Percentiles rank a stretch among this genome's conserved stretches.
phyloP scores from a whole-genome alignment of 2,329 filamentous ascomycete genomes.

The Ophiostoma pallidulum region DNA sequence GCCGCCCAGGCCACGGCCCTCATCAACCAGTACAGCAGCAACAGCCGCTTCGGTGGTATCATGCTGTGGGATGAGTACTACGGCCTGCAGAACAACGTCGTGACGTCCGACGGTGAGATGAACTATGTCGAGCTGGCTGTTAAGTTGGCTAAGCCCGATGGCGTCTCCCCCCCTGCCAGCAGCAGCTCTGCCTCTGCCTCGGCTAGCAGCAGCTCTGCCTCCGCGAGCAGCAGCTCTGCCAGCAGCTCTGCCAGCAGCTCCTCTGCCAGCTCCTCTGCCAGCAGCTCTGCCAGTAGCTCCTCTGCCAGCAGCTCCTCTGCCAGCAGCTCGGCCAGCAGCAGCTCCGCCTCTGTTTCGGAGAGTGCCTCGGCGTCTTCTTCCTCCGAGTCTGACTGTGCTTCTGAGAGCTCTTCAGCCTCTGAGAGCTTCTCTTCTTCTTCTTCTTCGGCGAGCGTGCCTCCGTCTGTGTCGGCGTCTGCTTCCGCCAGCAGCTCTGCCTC shows the following conservation, averaged over 20 bases:
- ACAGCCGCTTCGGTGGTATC: slow-evolving; percentile 24
- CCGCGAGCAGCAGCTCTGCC: slow-evolving; percentile 14
- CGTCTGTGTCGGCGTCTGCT: background rate
- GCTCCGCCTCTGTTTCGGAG: background rate
- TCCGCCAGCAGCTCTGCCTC: slow-evolving; percentile 2
- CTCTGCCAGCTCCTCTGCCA: background rate
- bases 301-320: background rate
- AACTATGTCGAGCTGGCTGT: slow-evolving; percentile 17
- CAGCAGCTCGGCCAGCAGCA: background rate
- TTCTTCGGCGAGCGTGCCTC: background rate
- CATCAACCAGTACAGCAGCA: slow-evolving; percentile 20
- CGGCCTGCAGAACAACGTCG: slow-evolving; percentile 14
- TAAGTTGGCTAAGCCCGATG: slow-evolving; percentile 8
- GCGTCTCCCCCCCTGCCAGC: background rate
- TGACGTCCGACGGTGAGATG: slow-evolving; percentile 13
- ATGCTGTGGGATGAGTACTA: slow-evolving; percentile 27
- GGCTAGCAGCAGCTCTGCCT: background rate
- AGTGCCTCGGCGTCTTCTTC: background rate
- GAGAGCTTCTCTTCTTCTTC: slow-evolving; percentile 2
- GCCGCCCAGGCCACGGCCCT: slow-evolving; percentile 16
- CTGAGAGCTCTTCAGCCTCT: background rate
- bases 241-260: background rate
- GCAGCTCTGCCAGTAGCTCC: background rate
- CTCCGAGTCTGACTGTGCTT: background rate
- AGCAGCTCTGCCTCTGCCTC: slow-evolving; percentile 4